Evolutionary conservation across 202 grass and related monocot genomes (phyloP).

Genomic region (Hordeum pubiflorum): DNA sequence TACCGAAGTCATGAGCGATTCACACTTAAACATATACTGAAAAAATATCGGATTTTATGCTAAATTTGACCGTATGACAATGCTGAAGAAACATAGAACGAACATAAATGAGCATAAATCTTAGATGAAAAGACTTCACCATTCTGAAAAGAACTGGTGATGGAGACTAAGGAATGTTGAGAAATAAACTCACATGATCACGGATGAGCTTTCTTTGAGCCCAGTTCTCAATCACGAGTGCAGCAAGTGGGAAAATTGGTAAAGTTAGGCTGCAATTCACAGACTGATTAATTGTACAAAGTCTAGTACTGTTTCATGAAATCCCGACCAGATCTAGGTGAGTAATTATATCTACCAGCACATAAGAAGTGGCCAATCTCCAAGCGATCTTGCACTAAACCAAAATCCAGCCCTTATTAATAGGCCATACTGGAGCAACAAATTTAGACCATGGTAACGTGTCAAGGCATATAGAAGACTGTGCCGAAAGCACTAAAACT

Average conservation of each 20-base stretch:
- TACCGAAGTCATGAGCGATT: constrained; percentile 17
- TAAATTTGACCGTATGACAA: not conserved
- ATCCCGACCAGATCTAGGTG: constrained; percentile 7
- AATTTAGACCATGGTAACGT: constrained; percentile 24
- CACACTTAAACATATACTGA: not conserved
- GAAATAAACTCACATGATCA: constrained; percentile 61
- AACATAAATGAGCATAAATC: not conserved
- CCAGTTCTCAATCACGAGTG: constrained; percentile 63
- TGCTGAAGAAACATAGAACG: not conserved
- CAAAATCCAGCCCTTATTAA: constrained; percentile 98
- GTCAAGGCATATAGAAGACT: not conserved
- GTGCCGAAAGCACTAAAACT: not conserved
- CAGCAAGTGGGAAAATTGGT: constrained; percentile 61
- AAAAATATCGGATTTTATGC: not conserved
- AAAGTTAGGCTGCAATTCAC: constrained; percentile 73
- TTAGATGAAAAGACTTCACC: not conserved
- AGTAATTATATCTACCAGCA: constrained; percentile 64
- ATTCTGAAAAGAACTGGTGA: not conserved
- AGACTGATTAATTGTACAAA: constrained; percentile 24
- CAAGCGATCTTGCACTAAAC: constrained; percentile 79
- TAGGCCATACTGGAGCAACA: constrained; percentile 70
- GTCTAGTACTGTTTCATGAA: constrained; percentile 1
- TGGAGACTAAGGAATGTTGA: not conserved
- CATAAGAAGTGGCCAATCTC: constrained; percentile 95
- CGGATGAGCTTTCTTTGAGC: constrained; percentile 47